These are phyloP conservation scores for Castanea sativa DNA, from an alignment of 306 rosid genomes.

Conservation along the genomic window DNA sequence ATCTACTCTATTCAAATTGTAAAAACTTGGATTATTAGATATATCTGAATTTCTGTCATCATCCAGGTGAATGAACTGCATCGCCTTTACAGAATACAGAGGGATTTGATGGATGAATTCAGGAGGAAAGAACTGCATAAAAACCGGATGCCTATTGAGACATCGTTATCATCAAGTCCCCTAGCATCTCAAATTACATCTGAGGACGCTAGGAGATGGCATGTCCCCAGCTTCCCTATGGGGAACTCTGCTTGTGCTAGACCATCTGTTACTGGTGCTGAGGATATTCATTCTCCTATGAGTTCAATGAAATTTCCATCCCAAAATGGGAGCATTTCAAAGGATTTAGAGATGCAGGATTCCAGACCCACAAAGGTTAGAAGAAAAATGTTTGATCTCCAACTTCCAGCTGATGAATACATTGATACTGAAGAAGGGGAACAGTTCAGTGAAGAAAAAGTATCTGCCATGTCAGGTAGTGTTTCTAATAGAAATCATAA, in stretches of 20 bases:
- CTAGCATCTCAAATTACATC: constrained; percentile 62
- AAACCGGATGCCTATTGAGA: constrained; percentile 50
- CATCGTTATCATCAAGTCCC: constrained; percentile 61
- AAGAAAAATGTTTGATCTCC: constrained; percentile 83
- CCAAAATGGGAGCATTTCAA: constrained; percentile 56
- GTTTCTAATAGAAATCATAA: constrained; percentile 43
- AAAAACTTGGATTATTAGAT: constrained; percentile 18
- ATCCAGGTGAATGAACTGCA: constrained; percentile 85
- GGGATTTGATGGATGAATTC: constrained; percentile 79
- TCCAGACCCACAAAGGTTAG: constrained; percentile 74
- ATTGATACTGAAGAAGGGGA: constrained; percentile 86
- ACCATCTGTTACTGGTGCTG: constrained; percentile 51
- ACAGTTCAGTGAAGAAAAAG: constrained; percentile 57
- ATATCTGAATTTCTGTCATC: constrained; percentile 21
- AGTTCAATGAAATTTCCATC: constrained; percentile 54
- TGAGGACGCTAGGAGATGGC: constrained; percentile 63
- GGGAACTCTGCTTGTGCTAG: constrained; percentile 51
- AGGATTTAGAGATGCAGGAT: constrained; percentile 67
- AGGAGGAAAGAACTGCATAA: constrained; percentile 57
- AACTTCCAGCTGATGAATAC: constrained; percentile 83
- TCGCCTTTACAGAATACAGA: constrained; percentile 81
- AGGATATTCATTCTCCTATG: constrained; percentile 65
- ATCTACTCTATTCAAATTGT: constrained; percentile 5
- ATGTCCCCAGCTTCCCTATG: constrained; percentile 43
- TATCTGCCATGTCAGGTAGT: constrained; percentile 33